Conservation (phyloP, 495 filamentous ascomycete species). For the Lichenothelia convexa region DNA sequence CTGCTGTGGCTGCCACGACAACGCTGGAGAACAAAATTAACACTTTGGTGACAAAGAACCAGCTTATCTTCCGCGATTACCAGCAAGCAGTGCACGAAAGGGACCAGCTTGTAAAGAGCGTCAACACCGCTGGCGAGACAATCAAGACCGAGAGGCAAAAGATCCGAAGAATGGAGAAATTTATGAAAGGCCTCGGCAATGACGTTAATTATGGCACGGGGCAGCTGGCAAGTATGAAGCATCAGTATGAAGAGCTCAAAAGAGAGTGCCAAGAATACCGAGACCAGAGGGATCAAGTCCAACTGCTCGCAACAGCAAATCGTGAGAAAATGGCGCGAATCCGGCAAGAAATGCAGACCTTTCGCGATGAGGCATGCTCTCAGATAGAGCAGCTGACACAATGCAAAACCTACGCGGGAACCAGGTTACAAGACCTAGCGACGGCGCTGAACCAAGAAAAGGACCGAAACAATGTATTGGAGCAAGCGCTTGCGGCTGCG, state of each 20-base stretch:
- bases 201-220: slow-evolving; percentile 10
- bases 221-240: not conserved
- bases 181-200: slow-evolving; percentile 11
- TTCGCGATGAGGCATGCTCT: not conserved
- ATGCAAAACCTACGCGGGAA: slow-evolving; percentile 4
- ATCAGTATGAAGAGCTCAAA: slow-evolving; percentile 1
- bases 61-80: not conserved
- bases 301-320: not conserved
- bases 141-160: slow-evolving; percentile 3
- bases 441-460: slow-evolving; percentile 12
- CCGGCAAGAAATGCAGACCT: not conserved
- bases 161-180: slow-evolving; percentile 10
- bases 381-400: not conserved
- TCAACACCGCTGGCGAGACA: slow-evolving; percentile 2
- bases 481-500: slow-evolving; percentile 9
- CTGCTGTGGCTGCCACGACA: not conserved
- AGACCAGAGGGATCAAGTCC: slow-evolving; percentile 1
- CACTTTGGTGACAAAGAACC: not conserved
- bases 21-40: slow-evolving; percentile 6
- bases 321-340: slow-evolving; percentile 1
- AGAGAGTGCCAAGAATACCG: slow-evolving; percentile 1
- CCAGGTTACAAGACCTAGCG: slow-evolving; percentile 7
- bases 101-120: not conserved
- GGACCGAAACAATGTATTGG: slow-evolving; percentile 9
- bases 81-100: not conserved